Evolutionary conservation across 495 filamentous ascomycete genomes (phyloP).

Genomic region (Lophiotrema nucula): DNA sequence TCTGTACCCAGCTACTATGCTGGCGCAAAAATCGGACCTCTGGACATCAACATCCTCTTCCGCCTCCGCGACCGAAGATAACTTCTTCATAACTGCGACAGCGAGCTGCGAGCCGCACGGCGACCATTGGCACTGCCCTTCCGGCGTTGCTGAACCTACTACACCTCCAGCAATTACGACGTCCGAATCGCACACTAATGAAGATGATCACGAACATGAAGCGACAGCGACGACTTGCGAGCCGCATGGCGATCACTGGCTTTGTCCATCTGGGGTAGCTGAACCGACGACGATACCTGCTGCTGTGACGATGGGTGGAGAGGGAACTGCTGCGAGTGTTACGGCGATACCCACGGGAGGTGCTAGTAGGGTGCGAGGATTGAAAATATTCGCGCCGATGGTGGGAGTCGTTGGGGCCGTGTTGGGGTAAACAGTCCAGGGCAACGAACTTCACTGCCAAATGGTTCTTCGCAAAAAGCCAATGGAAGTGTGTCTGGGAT

Average conservation of each 20-base stretch:
- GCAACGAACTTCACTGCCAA: no score
- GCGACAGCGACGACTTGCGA: neutral
- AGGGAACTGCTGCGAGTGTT: no score
- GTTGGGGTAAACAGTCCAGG: no score
- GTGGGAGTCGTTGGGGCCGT: no score
- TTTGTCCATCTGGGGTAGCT: neutral
- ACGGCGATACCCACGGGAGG: no score
- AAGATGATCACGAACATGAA: neutral
- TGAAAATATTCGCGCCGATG: no score
- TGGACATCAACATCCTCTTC: neutral
- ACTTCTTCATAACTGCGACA: neutral
- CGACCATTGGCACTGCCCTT: slow-evolving; percentile 11
- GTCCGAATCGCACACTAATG: neutral
- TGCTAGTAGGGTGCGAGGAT: no score
- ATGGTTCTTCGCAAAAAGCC: no score
- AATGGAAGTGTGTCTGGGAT: no score
- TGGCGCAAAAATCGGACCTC: neutral
- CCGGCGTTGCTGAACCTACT: slow-evolving; percentile 2
- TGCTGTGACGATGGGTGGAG: neutral
- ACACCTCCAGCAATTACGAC: slow-evolving; percentile 2
- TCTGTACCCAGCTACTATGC: neutral
- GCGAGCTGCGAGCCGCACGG: neutral
- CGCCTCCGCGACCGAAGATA: neutral
- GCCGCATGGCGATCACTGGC: slow-evolving; percentile 9
- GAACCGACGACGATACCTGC: slow-evolving; percentile 5